Conservation (phyloP, 148 eudicot genomes). For the Fagopyrum tataricum region DNA sequence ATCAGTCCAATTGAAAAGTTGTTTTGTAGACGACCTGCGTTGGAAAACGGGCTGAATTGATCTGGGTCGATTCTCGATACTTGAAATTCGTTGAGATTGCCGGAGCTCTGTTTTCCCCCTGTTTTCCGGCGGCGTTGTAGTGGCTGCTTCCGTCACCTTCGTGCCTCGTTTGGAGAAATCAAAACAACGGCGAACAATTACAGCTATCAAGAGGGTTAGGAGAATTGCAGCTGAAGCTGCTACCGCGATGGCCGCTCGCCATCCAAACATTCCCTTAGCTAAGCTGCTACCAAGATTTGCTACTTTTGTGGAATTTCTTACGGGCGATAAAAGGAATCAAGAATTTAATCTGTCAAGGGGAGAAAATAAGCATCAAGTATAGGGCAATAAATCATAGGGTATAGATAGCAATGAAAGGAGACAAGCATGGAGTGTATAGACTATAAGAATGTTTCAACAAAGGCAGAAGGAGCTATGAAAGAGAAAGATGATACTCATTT, state of each 20-base stretch:
- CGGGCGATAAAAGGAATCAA: neutral
- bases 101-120: neutral
- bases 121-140: neutral
- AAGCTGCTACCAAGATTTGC: too few species aligned
- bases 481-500: neutral
- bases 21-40: neutral
- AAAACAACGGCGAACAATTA: neutral
- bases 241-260: neutral
- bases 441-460: neutral
- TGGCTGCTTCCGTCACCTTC: constrained; percentile 5
- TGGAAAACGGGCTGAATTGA: too few species aligned
- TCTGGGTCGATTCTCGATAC: neutral
- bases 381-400: neutral
- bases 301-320: neutral
- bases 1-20: constrained; percentile 59
- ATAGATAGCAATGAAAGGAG: neutral
- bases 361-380: too few species aligned
- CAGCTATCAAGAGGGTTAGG: neutral
- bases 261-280: constrained; percentile 7
- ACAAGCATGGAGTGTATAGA: neutral
- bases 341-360: neutral
- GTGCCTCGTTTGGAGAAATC: constrained; percentile 7
- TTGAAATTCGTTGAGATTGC: neutral
- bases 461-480: neutral
- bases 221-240: constrained; percentile 3